These are phyloP conservation scores for Endoconidiophora polonica DNA, from an alignment of 2,329 filamentous ascomycete species.

Conservation along the genomic window DNA sequence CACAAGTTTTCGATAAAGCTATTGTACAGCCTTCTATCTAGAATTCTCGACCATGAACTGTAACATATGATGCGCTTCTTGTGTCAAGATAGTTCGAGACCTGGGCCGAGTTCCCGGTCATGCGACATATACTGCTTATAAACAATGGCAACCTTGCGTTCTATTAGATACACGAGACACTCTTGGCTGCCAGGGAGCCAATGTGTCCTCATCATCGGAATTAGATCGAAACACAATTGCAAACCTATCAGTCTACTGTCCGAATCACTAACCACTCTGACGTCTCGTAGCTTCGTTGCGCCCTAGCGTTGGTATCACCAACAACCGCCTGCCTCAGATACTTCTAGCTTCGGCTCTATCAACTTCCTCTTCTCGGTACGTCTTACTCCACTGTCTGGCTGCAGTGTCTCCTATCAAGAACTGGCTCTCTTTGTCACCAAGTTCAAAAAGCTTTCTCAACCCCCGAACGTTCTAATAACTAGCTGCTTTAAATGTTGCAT, in stretches of 20 bases:
- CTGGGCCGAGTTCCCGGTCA: too few relatives aligned
- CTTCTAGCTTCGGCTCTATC: conserved; percentile 26
- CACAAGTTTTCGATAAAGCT: too few relatives aligned
- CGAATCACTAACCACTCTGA: not conserved
- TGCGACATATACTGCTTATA: too few relatives aligned
- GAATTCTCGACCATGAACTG: too few relatives aligned
- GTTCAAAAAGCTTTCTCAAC: not conserved
- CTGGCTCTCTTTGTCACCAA: not conserved
- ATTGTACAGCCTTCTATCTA: too few relatives aligned
- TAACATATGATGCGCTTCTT: too few relatives aligned
- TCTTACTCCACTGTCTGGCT: not conserved
- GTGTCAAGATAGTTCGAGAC: too few relatives aligned
- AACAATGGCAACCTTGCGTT: too few relatives aligned
- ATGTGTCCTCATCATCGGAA: too few relatives aligned
- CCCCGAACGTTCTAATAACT: not conserved
- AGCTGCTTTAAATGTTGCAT: not conserved
- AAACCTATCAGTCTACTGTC: not conserved
- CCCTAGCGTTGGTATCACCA: conserved; percentile 10
- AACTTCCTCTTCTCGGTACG: conserved; percentile 32
- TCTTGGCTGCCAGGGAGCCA: too few relatives aligned
- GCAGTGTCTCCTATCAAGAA: not conserved
- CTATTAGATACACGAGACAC: too few relatives aligned
- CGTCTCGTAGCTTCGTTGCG: conserved; percentile 8
- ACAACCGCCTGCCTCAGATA: conserved; percentile 29
- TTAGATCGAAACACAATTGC: too few relatives aligned